Base-by-base conservation (phyloP, 805 yeast genomes). In the Candida chauliodis region DNA sequence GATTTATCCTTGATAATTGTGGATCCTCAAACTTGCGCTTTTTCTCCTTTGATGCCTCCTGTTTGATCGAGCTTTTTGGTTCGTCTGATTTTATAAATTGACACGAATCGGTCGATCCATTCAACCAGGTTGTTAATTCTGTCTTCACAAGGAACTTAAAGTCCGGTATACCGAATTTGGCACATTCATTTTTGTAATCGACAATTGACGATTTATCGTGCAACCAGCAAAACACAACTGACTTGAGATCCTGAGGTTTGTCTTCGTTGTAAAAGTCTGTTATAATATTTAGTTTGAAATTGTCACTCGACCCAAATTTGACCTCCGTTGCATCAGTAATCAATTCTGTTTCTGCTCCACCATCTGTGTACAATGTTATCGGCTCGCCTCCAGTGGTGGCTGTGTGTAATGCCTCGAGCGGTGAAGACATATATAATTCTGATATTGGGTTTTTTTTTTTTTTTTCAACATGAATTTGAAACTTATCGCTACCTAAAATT, bases 141-240 rank as follows among this genome's bases (percentile, higher is more conserved):
- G 88, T 81, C 61, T 95, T 80, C 51, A 88, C 95, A 55, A 86
- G 61, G 54, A 91, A 90, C 41, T 86, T 79, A 55, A 91, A 75
- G 45, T 86, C 86, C 2, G 78, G 70, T 23, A 91, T 71, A 2
- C 76, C 72, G 27, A 73, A 64, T 35, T 71, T 73, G 50, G 78
- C 82, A 46, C 96, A 86, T 26, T 76, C 80, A 8, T 79, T 73
- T 43, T 88, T 75, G 56, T 91, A 90, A 38, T 87, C 95, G 9
- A 96, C 82, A 31, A 89, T 82, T 27, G 81, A 75, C 19, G 84
- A 71, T 38, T 84, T 86, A 42, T 75, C 79, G 46, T 79, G 79
- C 19, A 79, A 46, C 93, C 95, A 91, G 47, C 93, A 84, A 51
- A 85, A 87, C 26, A 77, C 69, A 2, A 84, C 78, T 0, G 85